These are phyloP conservation scores for Debaryomyces prosopidis DNA, from an alignment of 805 yeast species.

Conservation along the genomic window DNA sequence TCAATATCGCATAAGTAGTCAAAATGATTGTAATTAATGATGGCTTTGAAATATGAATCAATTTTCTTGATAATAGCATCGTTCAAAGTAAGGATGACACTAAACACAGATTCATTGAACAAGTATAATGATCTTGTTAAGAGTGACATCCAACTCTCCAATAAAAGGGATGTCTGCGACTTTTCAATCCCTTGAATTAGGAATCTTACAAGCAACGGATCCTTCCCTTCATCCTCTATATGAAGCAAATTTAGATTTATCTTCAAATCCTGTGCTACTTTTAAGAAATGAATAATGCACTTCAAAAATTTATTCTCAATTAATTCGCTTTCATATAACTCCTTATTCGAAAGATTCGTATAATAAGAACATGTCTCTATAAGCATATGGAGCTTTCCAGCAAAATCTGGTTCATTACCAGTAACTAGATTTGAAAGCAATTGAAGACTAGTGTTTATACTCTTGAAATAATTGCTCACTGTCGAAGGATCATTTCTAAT, in stretches of 20 bases:
- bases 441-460: constrained; percentile 40
- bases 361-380: constrained; percentile 35
- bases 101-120: constrained; percentile 53
- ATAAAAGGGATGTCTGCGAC: constrained; percentile 42
- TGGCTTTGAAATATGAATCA: constrained; percentile 25
- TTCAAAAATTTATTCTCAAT: constrained; percentile 27
- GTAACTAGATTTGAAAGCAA: constrained; percentile 46
- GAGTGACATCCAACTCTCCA: constrained; percentile 50
- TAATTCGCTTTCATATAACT: constrained; percentile 24
- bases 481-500: constrained; percentile 17
- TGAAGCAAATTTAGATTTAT: constrained; percentile 29
- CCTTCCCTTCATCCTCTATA: constrained; percentile 29
- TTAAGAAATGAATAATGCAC: constrained; percentile 28
- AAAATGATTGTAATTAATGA: constrained; percentile 16
- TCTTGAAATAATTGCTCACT: constrained; percentile 23
- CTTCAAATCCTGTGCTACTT: constrained; percentile 27
- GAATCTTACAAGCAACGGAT: constrained; percentile 41
- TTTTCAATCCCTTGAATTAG: constrained; percentile 50
- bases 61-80: constrained; percentile 49
- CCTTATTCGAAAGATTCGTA: constrained; percentile 9
- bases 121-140: constrained; percentile 52
- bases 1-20: constrained; percentile 35
- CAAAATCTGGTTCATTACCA: constrained; percentile 59
- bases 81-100: constrained; percentile 54
- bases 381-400: constrained; percentile 40